These are phyloP conservation scores for Beauveria rudraprayagi DNA, from an alignment of 2,329 filamentous ascomycete species.

Conservation along the genomic window DNA sequence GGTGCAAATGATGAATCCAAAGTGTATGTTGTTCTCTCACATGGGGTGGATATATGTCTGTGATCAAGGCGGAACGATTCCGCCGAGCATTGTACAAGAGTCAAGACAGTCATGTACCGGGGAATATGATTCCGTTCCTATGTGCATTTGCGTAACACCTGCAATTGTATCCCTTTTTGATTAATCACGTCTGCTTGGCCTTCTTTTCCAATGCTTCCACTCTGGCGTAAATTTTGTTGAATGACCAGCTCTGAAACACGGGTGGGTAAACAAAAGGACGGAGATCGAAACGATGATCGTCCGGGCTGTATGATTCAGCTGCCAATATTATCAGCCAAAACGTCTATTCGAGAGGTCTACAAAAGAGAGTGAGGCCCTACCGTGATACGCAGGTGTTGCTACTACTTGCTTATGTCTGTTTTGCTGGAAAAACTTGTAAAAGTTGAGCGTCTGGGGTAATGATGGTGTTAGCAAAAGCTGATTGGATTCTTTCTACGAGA, in stretches of 20 bases:
- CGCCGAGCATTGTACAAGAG: neutral
- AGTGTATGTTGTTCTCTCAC: constrained; percentile 16
- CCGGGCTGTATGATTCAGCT: constrained; percentile 23
- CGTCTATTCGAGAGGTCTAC: neutral
- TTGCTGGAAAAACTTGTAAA: constrained; percentile 28
- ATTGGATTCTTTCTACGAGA: no score
- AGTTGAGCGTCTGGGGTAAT: neutral
- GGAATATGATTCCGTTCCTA: neutral
- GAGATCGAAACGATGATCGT: constrained; percentile 33
- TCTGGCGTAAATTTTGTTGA: constrained; percentile 32
- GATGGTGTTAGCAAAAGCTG: no score
- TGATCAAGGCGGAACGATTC: neutral
- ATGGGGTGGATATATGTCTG: neutral
- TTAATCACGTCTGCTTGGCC: neutral
- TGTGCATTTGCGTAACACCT: no score
- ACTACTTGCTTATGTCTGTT: constrained; percentile 60
- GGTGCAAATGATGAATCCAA: constrained; percentile 30
- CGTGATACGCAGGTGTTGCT: constrained; percentile 47
- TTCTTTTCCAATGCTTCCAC: constrained; percentile 25
- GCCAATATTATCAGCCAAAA: neutral
- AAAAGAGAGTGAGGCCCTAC: constrained; percentile 12
- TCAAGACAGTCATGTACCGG: neutral
- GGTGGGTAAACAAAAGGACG: constrained; percentile 34
- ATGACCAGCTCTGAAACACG: constrained; percentile 30
- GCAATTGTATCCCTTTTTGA: neutral